Conservation (phyloP, 192 early-diverging fungal species). For the Dissophora ornata region DNA sequence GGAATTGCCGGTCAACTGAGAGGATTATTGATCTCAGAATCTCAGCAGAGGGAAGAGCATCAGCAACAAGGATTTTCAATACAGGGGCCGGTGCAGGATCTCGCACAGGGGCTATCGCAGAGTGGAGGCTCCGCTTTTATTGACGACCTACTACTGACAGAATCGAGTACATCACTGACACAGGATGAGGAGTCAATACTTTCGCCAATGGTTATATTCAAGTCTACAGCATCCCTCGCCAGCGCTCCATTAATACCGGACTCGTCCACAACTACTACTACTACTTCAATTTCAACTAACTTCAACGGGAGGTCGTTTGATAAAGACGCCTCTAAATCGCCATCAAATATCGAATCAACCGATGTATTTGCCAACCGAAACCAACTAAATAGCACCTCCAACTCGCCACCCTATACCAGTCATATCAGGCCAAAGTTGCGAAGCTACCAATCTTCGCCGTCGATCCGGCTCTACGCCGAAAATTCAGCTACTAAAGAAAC, state of each 20-base stretch:
- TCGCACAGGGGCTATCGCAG: neutral
- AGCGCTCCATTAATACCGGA: neutral
- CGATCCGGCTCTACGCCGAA: slow-evolving; percentile 24
- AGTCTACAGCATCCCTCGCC: neutral
- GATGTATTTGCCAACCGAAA: neutral
- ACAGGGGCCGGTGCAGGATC: neutral
- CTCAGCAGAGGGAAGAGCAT: neutral
- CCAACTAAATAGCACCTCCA: neutral
- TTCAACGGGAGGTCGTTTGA: too few relatives aligned
- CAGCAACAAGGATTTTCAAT: neutral
- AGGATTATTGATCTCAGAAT: slow-evolving; percentile 22
- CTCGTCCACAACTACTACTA: neutral
- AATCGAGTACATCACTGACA: neutral
- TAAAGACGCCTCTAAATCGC: too few relatives aligned
- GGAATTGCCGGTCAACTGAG: slow-evolving; percentile 4
- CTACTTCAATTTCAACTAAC: too few relatives aligned
- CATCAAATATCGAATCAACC: too few relatives aligned
- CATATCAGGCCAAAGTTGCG: slow-evolving; percentile 33
- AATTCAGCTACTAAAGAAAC: neutral
- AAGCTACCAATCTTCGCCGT: slow-evolving; percentile 54
- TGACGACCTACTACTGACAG: slow-evolving; percentile 21
- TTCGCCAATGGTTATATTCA: slow-evolving; percentile 25
- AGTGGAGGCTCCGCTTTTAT: slow-evolving; percentile 1
- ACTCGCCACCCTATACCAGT: slow-evolving; percentile 20
- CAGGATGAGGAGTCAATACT: slow-evolving; percentile 26